Base-by-base conservation (phyloP, 1,139 yeast species). In the Geotrichum cucujoidarum region DNA sequence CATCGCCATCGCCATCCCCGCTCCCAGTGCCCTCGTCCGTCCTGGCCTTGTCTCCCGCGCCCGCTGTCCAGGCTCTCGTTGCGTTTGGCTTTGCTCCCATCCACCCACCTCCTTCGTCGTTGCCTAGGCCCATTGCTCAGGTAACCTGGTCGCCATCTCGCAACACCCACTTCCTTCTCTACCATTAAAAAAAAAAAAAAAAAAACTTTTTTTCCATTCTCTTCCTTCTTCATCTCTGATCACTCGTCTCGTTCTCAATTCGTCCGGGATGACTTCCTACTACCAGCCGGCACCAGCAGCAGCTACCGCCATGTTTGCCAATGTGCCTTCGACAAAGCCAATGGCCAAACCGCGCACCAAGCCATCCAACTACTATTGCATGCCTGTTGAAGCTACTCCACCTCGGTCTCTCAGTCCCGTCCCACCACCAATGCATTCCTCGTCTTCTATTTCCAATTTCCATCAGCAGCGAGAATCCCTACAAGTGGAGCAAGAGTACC, bases 401-500 rank as follows among this genome's bases (percentile, higher is more conserved):
- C 45, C 45, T 6, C 14, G 29, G 24, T 20, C 33, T 3, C 14
- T n/a, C 22, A n/a, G 16, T 8, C 45, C 32, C 10, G 24, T 18
- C 29, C 35, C 34, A 3, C 22, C 17, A 16, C 22, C 33, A 13
- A 11, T 2, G 7, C 11, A 24, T 14, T n/a, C 1, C 13, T 4
- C 25, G 3, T n/a, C n/a, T 22, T 11, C 27, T 3, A n/a, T 14
- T 4, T 22, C 27, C 7, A 14, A 37, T 8, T 32, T 29, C 25
- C 22, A 31, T 21, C 46, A 41, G 37, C 16, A n/a, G 4, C 40
- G 35, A 7, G 49, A 47, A 36, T 47, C 53, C 3, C 43, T 30
- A 34, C 35, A 27, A 8, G 46, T 47, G 24, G 49, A 47, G 24
- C 27, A 29, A 5, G 49, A 47, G 36, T 47, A 47, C 18, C 40